phyloP scores from a whole-genome alignment of 2,329 filamentous ascomycete genomes.

The Aspergillus nomiae region DNA sequence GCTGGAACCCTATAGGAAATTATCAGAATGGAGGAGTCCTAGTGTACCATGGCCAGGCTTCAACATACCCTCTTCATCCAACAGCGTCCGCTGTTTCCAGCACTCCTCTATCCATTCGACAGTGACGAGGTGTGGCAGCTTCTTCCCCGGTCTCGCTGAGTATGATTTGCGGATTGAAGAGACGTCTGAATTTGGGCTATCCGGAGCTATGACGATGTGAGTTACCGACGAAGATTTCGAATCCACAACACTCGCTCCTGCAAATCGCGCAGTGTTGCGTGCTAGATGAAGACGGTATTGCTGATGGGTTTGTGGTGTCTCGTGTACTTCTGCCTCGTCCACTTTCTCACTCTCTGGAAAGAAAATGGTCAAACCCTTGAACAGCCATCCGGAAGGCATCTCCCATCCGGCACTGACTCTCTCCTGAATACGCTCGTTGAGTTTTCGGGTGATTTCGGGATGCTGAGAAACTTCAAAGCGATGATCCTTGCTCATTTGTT shows the following conservation, averaged over 20 bases:
- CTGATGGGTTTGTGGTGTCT: background rate
- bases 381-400: constrained; percentile 49
- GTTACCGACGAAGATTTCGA: constrained; percentile 62
- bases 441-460: constrained; percentile 53
- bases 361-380: constrained; percentile 49
- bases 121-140: constrained; percentile 69
- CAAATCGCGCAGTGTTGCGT: constrained; percentile 67
- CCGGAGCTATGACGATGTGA: constrained; percentile 68
- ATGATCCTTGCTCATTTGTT: constrained; percentile 38
- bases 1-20: constrained; percentile 7
- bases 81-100: constrained; percentile 74
- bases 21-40: background rate
- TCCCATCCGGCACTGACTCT: constrained; percentile 35
- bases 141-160: constrained; percentile 35
- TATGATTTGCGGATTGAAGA: constrained; percentile 34
- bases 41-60: background rate
- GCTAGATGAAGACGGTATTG: constrained; percentile 46
- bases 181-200: constrained; percentile 48
- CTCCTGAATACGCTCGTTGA: constrained; percentile 59
- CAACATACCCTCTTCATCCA: constrained; percentile 72
- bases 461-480: constrained; percentile 45
- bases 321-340: constrained; percentile 3
- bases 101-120: constrained; percentile 75
- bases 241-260: constrained; percentile 61
- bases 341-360: constrained; percentile 33